A percentile compares a stretch with the other conserved stretches of the same genome.
Conservation (phyloP, 495 filamentous ascomycete species). For the Trichoderma gamsii region DNA sequence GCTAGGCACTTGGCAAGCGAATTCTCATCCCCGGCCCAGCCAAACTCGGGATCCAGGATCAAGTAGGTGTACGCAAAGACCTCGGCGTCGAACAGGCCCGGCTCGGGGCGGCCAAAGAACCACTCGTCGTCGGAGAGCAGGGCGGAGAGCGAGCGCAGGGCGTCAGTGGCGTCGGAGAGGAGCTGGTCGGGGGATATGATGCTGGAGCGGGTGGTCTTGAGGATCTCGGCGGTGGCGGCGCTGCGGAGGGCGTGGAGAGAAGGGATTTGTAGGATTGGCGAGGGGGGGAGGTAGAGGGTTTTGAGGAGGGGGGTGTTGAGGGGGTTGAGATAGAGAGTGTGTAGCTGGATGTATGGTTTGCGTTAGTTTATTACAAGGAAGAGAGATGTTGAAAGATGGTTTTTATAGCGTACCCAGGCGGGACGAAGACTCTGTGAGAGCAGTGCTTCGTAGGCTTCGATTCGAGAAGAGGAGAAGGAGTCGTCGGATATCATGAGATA, state of each 20-base stretch:
- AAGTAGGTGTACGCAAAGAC: constrained; percentile 90
- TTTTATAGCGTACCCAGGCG: constrained; percentile 64
- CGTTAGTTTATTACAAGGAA: background rate
- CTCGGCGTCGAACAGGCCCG: constrained; percentile 75
- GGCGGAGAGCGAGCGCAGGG: constrained; percentile 68
- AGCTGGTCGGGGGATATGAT: constrained; percentile 55
- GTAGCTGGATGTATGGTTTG: constrained; percentile 50
- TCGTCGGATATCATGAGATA: constrained; percentile 15
- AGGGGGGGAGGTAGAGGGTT: constrained; percentile 63
- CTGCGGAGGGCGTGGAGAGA: constrained; percentile 59
- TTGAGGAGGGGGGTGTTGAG: constrained; percentile 57
- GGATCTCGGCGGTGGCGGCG: constrained; percentile 67
- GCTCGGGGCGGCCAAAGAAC: constrained; percentile 39
- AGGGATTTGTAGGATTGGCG: constrained; percentile 52
- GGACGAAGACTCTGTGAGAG: constrained; percentile 75
- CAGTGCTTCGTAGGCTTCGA: constrained; percentile 75
- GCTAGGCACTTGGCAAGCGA: constrained; percentile 19
- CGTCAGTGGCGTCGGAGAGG: constrained; percentile 61
- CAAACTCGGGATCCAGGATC: constrained; percentile 55
- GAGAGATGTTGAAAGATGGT: background rate
- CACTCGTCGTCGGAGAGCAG: constrained; percentile 53
- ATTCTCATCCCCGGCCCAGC: constrained; percentile 46
- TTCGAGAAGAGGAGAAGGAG: constrained; percentile 31
- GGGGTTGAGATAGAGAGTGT: constrained; percentile 68
- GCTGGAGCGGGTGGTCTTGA: constrained; percentile 49